phyloP scores from a whole-genome alignment of 2,329 filamentous ascomycete species.

The Pseudopyricularia cyperi region DNA sequence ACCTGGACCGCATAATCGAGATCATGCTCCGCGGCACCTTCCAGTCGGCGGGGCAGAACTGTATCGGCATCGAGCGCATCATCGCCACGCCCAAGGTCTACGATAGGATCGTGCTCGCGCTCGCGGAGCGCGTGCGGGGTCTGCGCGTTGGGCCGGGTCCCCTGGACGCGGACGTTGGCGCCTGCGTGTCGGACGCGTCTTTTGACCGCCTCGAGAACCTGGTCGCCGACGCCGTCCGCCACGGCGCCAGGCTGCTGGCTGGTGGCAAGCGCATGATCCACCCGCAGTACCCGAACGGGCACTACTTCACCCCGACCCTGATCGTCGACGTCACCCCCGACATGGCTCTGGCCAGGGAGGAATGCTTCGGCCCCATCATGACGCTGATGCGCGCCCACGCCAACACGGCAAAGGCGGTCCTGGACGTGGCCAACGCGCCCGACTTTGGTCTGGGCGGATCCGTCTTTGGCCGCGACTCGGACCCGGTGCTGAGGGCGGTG shows the following conservation, averaged over 20 bases:
- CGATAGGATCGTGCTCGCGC: constrained; percentile 52
- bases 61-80: constrained; percentile 90
- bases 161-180: constrained; percentile 60
- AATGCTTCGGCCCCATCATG: constrained; percentile 89
- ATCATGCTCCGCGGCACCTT: constrained; percentile 87
- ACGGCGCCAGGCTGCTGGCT: constrained; percentile 68
- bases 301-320: constrained; percentile 88
- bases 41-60: constrained; percentile 93
- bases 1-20: constrained; percentile 62
- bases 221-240: constrained; percentile 61
- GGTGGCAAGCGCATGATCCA: constrained; percentile 65
- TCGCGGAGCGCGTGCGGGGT: constrained; percentile 60
- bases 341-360: constrained; percentile 81
- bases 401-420: constrained; percentile 48
- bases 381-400: constrained; percentile 63
- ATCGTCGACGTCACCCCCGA: constrained; percentile 74
- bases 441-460: constrained; percentile 77
- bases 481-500: constrained; percentile 48
- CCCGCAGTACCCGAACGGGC: constrained; percentile 60
- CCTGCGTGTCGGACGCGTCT: constrained; percentile 68
- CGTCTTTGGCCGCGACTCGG: constrained; percentile 62
- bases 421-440: constrained; percentile 71
- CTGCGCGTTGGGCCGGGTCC: constrained; percentile 57
- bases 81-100: constrained; percentile 71
- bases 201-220: constrained; percentile 68